These are phyloP conservation scores for Sechiopsis laciniata DNA, from an alignment of 306 rosid species.

Conservation along the genomic window DNA sequence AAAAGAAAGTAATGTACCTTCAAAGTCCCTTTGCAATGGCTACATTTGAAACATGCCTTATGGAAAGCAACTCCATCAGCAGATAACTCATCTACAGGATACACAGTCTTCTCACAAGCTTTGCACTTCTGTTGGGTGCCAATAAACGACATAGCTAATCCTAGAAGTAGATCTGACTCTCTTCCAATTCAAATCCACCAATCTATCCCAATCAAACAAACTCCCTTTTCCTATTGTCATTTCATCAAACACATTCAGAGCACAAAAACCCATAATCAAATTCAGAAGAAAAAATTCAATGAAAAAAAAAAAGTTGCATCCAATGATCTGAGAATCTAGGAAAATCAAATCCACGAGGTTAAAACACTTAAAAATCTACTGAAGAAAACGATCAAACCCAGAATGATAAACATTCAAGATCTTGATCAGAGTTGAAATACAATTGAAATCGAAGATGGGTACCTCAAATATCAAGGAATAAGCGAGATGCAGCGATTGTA, in stretches of 20 bases:
- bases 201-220: background rate
- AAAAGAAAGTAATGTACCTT: conserved; percentile 44
- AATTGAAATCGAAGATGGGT: conserved; percentile 4
- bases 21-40: conserved; percentile 93
- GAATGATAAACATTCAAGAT: background rate
- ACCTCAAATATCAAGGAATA: background rate
- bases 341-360: background rate
- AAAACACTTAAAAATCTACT: background rate
- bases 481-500: background rate
- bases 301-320: background rate
- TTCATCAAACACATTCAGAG: background rate
- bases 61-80: conserved; percentile 88
- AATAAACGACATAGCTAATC: conserved; percentile 60
- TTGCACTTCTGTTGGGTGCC: conserved; percentile 93
- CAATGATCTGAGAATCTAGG: background rate
- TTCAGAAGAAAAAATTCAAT: background rate
- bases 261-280: conserved; percentile 9
- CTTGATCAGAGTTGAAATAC: conserved; percentile 1
- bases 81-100: conserved; percentile 81
- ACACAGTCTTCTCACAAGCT: conserved; percentile 90
- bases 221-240: background rate
- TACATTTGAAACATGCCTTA: conserved; percentile 90
- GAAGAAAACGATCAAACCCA: background rate
- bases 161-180: conserved; percentile 50
- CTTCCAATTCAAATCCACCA: conserved; percentile 4